Conservation (phyloP, 2,329 filamentous ascomycete genomes). For the Leptographium galeiforme region DNA sequence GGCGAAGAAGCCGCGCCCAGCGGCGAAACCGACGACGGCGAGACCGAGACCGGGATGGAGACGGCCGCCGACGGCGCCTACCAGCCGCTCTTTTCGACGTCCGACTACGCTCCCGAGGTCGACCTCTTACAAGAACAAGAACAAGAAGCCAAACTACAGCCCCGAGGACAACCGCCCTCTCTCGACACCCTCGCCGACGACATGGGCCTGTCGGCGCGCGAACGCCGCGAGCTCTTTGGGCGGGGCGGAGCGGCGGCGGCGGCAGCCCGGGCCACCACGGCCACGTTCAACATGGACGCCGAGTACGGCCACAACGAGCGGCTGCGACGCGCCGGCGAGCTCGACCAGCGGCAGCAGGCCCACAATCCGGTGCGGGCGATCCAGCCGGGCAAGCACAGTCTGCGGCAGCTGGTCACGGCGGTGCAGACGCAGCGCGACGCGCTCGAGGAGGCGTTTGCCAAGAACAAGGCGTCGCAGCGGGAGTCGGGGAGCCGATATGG, state of each 20-base stretch:
- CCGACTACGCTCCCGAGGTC: conserved; percentile 12
- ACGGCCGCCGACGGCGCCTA: conserved; percentile 22
- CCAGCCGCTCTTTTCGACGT: conserved; percentile 33
- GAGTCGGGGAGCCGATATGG: conserved; percentile 77
- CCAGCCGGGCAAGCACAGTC: conserved; percentile 76
- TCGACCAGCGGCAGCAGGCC: conserved; percentile 53
- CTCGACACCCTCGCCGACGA: conserved; percentile 61
- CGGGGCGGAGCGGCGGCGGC: conserved; percentile 36
- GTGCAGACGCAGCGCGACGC: conserved; percentile 74
- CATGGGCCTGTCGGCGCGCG: conserved; percentile 64
- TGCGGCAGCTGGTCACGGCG: conserved; percentile 76
- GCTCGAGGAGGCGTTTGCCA: conserved; percentile 77
- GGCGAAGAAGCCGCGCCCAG: conserved; percentile 16
- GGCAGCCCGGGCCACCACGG: conserved; percentile 47
- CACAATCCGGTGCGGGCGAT: conserved; percentile 76
- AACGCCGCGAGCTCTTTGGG: conserved; percentile 75
- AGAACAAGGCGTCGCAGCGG: conserved; percentile 63
- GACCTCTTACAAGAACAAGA: conserved; percentile 19
- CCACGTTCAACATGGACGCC: conserved; percentile 78
- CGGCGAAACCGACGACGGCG: conserved; percentile 9
- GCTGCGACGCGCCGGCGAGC: conserved; percentile 54
- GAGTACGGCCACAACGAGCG: conserved; percentile 81
- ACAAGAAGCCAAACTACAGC: conserved; percentile 6
- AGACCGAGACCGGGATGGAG: not conserved
- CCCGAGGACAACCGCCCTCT: conserved; percentile 19